Evolutionary conservation across 495 filamentous ascomycete genomes (phyloP), one percentile per base, ranked within the genome.

Genomic region (Aspergillus campestris): DNA sequence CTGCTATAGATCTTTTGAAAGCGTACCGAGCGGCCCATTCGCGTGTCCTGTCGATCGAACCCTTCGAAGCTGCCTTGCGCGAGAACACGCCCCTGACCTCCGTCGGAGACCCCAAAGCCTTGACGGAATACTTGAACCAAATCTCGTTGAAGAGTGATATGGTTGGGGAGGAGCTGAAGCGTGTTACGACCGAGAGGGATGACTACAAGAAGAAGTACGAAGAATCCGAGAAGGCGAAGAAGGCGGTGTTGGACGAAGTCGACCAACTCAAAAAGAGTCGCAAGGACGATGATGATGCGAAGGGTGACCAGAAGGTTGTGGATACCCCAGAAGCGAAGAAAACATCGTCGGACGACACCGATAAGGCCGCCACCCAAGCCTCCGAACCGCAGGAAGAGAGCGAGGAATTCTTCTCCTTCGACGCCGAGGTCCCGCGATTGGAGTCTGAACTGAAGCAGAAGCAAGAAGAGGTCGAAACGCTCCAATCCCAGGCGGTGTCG

Each of bases 61-160:
- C 86, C 0, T 97, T 98, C 56, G 92, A 98, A 68, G 86, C 85
- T 38, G 79, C 83, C 2, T 73, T 98, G 7, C 84, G 84, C 56
- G 92, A 98, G 55, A 86, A 90, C 48, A 97, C 94, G 0, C 91
- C 92, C 0, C 66, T 96, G 14, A 84, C 87, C 11, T 87, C 86
- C 3, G 95, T 97, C 46, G 77, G 71, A 42, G 94, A 98, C 47
- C 86, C 89, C 0, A 79, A 80, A 49, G 83, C 88, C 1, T 67
- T 98, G 29, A 81, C 91, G 3, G 92, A 97, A 65, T 98, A 97
- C 59, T 74, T 98, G n/a, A 92, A 83, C 51, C 88, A 94, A 62
- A 67, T 95, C 33, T 87, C 83, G 42, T 65, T 89, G 24, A 90
- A 90, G 50, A 80, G 82, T 8, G 89, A 95, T 51, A 87, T 98